Base-by-base conservation (phyloP, 1,284 basidiomycete genomes). In the Ganoderma lucidum region DNA sequence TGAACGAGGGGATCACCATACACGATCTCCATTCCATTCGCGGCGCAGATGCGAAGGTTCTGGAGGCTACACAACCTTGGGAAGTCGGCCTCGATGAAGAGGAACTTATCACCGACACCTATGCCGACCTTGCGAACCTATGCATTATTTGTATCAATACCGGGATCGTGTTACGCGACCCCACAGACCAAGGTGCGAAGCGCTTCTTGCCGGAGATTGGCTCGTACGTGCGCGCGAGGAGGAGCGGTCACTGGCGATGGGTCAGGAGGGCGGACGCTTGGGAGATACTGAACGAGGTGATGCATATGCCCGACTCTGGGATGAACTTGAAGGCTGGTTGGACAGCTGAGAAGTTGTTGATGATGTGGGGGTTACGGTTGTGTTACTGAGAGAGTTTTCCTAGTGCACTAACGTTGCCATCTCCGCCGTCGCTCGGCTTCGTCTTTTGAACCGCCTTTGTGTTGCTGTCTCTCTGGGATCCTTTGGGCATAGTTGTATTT, bases 181-280 rank as follows among this genome's bases (percentile, higher is more conserved):
- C 53, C 28, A 17, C 30, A 23, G 53, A 55, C 28, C 53, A 32
- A 32, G 28, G 53, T 19, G 30, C 6, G 53, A 32, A 55, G 30
- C 30, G 30, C 14, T 55, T 51, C n/a, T 51, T 55, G 53, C 53
- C 53, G 14, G 28, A 55, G 53, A 30, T 32, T 55, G 53, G 53
- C 1, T 55, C 30, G 30, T 55, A 55, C 28, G 15, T 8, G 30
- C 30, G 23, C 28, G n/a, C 15, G 53, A 32, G 14, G 15, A 12
- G 14, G 0, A 10, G 30, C 30, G 8, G 28, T 30, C 19, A 8
- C 6, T 32, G 53, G 28, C 53, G 30, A 55, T 32, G 28, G 53
- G 30, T 23, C 10, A 28, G 14, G 28, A 55, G 12, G 53, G 48
- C 48, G 8, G 3, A 28, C 3, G 48, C n/a, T 55, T 55, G 53